Conservation (phyloP, 2,329 filamentous ascomycete species). For the Fusarium mangiferae region DNA sequence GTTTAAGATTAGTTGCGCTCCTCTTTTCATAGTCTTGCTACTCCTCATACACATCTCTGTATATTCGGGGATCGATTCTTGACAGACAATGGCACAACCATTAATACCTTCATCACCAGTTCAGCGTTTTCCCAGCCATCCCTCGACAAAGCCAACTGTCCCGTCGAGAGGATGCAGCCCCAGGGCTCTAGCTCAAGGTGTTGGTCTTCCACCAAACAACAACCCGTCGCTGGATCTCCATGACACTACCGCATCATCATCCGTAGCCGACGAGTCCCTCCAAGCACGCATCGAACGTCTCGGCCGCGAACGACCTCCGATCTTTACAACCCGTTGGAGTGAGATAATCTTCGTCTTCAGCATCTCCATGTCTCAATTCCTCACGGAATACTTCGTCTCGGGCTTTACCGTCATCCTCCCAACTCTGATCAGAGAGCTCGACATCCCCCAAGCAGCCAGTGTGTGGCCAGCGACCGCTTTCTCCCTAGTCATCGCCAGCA, state of each 20-base stretch:
- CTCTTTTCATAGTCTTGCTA: background rate
- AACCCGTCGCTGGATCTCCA: background rate
- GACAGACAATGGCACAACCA: background rate
- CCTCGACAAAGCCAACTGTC: background rate
- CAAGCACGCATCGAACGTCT: background rate
- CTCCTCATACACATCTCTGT: background rate
- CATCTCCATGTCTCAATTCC: background rate
- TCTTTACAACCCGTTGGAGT: background rate
- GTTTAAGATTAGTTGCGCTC: background rate
- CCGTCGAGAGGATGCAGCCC: background rate
- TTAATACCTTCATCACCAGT: background rate
- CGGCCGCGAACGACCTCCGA: background rate
- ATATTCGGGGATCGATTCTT: background rate
- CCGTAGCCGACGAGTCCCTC: background rate
- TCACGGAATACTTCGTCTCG: background rate
- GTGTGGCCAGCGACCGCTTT: background rate
- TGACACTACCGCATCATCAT: background rate
- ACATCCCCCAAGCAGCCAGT: background rate
- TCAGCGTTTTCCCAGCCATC: background rate
- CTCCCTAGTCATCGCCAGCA: background rate
- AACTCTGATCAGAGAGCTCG: background rate
- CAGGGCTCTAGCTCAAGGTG: background rate
- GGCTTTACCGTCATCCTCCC: background rate
- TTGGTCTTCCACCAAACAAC: background rate
- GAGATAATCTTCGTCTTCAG: background rate